Conservation (phyloP, 2,329 filamentous ascomycete genomes). For the Ophiocordyceps camponoti-leonardi region DNA sequence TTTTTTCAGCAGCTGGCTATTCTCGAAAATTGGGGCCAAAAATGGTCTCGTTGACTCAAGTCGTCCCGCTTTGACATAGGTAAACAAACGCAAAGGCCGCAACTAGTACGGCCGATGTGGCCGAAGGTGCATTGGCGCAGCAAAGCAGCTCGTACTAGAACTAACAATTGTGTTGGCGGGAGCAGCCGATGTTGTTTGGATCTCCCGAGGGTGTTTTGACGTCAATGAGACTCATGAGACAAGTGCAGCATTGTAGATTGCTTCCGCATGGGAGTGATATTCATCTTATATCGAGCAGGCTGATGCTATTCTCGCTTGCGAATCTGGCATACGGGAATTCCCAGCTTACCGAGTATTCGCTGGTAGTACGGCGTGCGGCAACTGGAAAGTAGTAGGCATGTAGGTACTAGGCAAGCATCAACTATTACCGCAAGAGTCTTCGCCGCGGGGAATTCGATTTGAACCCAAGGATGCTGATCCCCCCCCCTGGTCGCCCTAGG, state of each 20-base stretch:
- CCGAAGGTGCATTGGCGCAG: neutral
- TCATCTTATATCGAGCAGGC: neutral
- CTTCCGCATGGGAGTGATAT: neutral
- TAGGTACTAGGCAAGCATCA: neutral
- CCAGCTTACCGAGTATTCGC: neutral
- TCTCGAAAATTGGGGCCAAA: neutral
- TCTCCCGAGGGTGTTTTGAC: neutral
- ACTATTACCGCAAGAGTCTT: neutral
- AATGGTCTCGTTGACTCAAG: neutral
- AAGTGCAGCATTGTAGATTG: neutral
- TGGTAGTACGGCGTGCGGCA: neutral
- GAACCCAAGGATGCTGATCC: neutral
- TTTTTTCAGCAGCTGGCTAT: neutral
- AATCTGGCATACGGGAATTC: neutral
- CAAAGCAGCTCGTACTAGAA: neutral
- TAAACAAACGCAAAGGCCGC: neutral
- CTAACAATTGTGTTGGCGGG: neutral
- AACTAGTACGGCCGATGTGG: neutral
- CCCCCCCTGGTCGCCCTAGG: conserved; percentile 1
- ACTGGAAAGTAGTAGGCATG: neutral
- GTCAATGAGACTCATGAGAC: neutral
- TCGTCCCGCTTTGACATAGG: neutral
- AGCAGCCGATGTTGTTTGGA: neutral
- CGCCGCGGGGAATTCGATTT: neutral
- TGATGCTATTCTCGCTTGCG: neutral